A percentile compares a stretch with the other conserved stretches of the same genome.
Evolutionary conservation across 2,329 filamentous ascomycete genomes (phyloP).

Genomic region (Trichoderma citrinoviride): DNA sequence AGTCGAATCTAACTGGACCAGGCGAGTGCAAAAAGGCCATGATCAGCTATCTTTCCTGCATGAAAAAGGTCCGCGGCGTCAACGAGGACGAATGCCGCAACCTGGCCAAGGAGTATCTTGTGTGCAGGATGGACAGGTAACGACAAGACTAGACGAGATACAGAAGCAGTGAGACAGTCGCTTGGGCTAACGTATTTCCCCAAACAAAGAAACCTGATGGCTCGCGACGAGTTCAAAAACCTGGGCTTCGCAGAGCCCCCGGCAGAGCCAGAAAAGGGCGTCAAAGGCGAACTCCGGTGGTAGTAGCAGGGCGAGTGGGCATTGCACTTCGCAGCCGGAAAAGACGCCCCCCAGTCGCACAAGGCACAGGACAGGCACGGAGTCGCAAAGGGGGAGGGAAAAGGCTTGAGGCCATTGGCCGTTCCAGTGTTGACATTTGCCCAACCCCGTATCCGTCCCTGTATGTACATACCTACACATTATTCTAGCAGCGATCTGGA

Average conservation of each 20-base stretch:
- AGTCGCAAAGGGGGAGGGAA: slow-evolving; percentile 6
- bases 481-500: slow-evolving; percentile 19
- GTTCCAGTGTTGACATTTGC: slow-evolving; percentile 18
- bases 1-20: slow-evolving; percentile 35
- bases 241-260: slow-evolving; percentile 63
- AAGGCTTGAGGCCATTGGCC: slow-evolving; percentile 5
- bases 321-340: not conserved
- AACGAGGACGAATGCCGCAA: slow-evolving; percentile 84
- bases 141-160: slow-evolving; percentile 32
- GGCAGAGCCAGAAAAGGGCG: slow-evolving; percentile 36
- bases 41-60: slow-evolving; percentile 78
- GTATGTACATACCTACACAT: not conserved
- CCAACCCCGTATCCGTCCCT: slow-evolving; percentile 4
- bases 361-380: not conserved
- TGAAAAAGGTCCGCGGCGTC: slow-evolving; percentile 77
- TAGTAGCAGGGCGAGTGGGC: slow-evolving; percentile 30
- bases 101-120: slow-evolving; percentile 83
- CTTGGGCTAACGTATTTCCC: slow-evolving; percentile 3
- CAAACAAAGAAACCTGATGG: slow-evolving; percentile 79
- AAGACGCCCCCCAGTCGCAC: slow-evolving; percentile 7
- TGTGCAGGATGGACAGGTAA: slow-evolving; percentile 92
- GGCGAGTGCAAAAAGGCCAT: slow-evolving; percentile 94
- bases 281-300: slow-evolving; percentile 41
- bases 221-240: slow-evolving; percentile 91
- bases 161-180: not conserved